These are phyloP conservation scores for Paecilomyces formosus DNA, from an alignment of 2,329 filamentous ascomycete genomes.

Conservation along the genomic window DNA sequence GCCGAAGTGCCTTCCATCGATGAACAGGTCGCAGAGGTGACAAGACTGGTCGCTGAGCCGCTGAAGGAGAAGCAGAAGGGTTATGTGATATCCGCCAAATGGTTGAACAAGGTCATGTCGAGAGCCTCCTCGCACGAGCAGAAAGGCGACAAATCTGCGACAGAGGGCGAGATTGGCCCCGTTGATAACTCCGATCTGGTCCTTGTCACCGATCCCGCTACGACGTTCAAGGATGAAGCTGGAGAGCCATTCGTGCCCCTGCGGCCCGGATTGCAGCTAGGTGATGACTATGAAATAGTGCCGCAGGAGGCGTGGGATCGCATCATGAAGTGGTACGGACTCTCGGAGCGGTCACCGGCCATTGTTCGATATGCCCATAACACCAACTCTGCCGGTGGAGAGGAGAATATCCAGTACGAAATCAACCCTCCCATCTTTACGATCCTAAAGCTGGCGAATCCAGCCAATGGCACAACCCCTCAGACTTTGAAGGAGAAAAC, in stretches of 20 bases:
- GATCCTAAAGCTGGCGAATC: conserved; percentile 66
- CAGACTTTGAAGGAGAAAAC: conserved; percentile 55
- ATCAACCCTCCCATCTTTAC: conserved; percentile 78
- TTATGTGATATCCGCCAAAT: conserved; percentile 70
- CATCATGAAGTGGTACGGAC: conserved; percentile 73
- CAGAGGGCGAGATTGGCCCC: conserved; percentile 62
- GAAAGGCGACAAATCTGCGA: conserved; percentile 51
- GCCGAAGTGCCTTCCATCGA: conserved; percentile 45
- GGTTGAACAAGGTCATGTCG: conserved; percentile 67
- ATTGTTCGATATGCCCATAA: conserved; percentile 74
- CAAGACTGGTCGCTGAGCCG: conserved; percentile 47
- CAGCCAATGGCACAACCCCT: conserved; percentile 49
- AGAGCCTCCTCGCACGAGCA: conserved; percentile 52
- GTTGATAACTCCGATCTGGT: conserved; percentile 84
- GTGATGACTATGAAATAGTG: conserved; percentile 70
- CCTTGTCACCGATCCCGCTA: conserved; percentile 44
- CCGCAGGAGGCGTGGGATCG: conserved; percentile 75
- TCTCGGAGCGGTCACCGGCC: conserved; percentile 60
- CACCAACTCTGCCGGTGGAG: conserved; percentile 51
- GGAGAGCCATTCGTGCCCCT: conserved; percentile 61
- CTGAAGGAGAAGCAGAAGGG: conserved; percentile 66
- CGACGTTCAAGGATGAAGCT: conserved; percentile 37
- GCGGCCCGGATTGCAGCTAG: conserved; percentile 55
- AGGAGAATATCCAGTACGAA: conserved; percentile 72
- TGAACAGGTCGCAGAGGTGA: conserved; percentile 68